Conservation (phyloP, 768 basidiomycete species). For the Kwoniella bestiolae region DNA sequence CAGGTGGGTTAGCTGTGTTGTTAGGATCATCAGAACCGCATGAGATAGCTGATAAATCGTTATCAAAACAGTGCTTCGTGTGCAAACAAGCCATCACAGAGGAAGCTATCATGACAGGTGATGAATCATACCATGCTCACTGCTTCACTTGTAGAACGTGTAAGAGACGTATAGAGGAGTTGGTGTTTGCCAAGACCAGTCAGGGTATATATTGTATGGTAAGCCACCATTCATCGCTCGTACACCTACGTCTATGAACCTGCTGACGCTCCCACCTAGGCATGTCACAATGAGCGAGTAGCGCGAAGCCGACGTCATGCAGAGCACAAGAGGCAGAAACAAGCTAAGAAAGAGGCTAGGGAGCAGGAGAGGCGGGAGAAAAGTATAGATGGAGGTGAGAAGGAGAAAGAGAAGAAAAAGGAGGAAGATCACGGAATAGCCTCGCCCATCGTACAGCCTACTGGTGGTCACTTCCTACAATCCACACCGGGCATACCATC, state of each 20-base stretch:
- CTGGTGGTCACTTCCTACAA: slow-evolving; percentile 17
- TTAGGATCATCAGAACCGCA: too few species aligned
- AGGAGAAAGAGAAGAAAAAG: slow-evolving; percentile 22
- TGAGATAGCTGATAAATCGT: too few species aligned
- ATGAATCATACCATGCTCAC: slow-evolving; percentile 97
- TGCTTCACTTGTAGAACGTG: slow-evolving; percentile 99
- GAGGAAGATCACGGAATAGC: slow-evolving; percentile 8
- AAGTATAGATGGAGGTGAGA: slow-evolving; percentile 34
- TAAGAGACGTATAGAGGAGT: slow-evolving; percentile 90
- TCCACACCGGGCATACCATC: slow-evolving; percentile 29
- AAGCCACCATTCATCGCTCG: slow-evolving; percentile 23
- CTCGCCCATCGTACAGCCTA: slow-evolving; percentile 18
- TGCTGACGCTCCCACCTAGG: slow-evolving; percentile 61
- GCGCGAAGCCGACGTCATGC: slow-evolving; percentile 87
- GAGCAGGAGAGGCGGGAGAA: slow-evolving; percentile 42
- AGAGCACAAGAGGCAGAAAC: slow-evolving; percentile 76
- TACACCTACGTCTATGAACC: too few species aligned
- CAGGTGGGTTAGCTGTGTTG: slow-evolving; percentile 40
- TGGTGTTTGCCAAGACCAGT: slow-evolving; percentile 97
- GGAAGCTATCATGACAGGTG: slow-evolving; percentile 98
- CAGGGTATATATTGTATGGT: slow-evolving; percentile 91
- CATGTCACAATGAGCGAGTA: slow-evolving; percentile 96
- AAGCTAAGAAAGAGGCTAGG: slow-evolving; percentile 53
- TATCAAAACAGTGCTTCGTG: slow-evolving; percentile 93
- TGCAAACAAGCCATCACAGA: slow-evolving; percentile 93